These are phyloP conservation scores for Neonectria coccinea DNA, from an alignment of 2,329 filamentous ascomycete species.

Conservation along the genomic window DNA sequence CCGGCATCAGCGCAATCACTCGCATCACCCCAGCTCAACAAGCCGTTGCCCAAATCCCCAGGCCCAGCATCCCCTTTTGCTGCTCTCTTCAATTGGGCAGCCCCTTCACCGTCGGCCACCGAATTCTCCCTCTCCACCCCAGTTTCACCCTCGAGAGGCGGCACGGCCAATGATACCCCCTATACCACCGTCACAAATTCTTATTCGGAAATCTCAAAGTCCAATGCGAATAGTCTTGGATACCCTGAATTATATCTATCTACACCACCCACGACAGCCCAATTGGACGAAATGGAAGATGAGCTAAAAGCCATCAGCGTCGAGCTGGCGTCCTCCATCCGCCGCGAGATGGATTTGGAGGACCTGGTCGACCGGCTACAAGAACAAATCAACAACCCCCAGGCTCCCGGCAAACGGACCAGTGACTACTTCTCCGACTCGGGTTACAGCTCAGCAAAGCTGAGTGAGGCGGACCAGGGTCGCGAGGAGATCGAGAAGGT, in stretches of 20 bases:
- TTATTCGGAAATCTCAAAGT: slow-evolving; percentile 52
- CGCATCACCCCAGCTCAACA: slow-evolving; percentile 60
- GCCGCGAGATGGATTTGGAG: slow-evolving; percentile 95
- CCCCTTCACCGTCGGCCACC: slow-evolving; percentile 59
- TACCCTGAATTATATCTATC: slow-evolving; percentile 66
- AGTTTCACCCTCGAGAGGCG: slow-evolving; percentile 56
- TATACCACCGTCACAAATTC: slow-evolving; percentile 43
- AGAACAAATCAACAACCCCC: slow-evolving; percentile 73
- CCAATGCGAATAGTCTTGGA: slow-evolving; percentile 59
- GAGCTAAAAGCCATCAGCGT: slow-evolving; percentile 93
- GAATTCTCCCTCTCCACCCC: slow-evolving; percentile 68
- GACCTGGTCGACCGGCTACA: slow-evolving; percentile 92
- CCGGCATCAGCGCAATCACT: slow-evolving; percentile 45
- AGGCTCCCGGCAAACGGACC: slow-evolving; percentile 75
- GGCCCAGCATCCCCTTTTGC: slow-evolving; percentile 60
- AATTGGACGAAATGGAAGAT: slow-evolving; percentile 91
- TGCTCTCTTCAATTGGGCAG: slow-evolving; percentile 66
- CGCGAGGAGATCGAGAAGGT: slow-evolving; percentile 83
- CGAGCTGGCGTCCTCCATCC: slow-evolving; percentile 92
- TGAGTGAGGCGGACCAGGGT: slow-evolving; percentile 73
- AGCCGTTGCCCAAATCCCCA: slow-evolving; percentile 67
- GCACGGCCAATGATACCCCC: slow-evolving; percentile 49
- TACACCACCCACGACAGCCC: slow-evolving; percentile 59
- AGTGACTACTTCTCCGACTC: slow-evolving; percentile 99
- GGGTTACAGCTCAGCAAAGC: slow-evolving; percentile 85